A percentile compares a stretch with the other conserved stretches of the same genome.
Evolutionary conservation across 306 rosid species (phyloP).

Genomic region (Carpinus viminea): DNA sequence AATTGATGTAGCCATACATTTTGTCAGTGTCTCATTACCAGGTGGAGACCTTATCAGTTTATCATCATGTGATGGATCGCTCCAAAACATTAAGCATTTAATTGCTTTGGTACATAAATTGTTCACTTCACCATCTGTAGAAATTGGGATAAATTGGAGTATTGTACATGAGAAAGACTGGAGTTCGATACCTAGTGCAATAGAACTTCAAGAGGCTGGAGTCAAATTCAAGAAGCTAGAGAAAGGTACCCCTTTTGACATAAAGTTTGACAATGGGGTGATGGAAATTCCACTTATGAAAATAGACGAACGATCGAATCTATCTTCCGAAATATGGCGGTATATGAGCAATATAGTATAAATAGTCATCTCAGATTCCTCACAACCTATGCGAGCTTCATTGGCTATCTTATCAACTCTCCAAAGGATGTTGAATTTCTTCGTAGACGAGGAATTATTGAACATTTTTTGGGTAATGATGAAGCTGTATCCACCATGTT

Average conservation of each 20-base stretch:
- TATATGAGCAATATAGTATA: too few relatives aligned
- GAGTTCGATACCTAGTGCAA: background rate
- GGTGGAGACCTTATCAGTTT: too few relatives aligned
- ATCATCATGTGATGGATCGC: too few relatives aligned
- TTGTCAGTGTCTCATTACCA: too few relatives aligned
- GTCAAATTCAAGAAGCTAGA: background rate
- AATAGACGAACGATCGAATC: background rate
- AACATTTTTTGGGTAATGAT: background rate
- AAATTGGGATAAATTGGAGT: background rate
- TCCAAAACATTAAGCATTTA: background rate
- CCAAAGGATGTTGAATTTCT: conserved; percentile 1
- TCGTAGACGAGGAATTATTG: background rate
- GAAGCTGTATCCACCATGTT: background rate
- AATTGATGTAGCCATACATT: too few relatives aligned
- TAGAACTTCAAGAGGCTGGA: background rate
- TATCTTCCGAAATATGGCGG: background rate
- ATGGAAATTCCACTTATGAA: background rate
- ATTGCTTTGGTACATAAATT: background rate
- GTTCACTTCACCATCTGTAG: background rate
- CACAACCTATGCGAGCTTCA: too few relatives aligned
- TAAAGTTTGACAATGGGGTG: background rate
- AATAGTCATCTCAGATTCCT: too few relatives aligned
- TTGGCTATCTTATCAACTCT: background rate
- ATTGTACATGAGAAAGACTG: background rate
- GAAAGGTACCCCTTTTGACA: background rate